Evolutionary conservation across 345 rosid species (phyloP), one percentile per base, ranked within the genome.

Genomic region (Acer saccharum): DNA sequence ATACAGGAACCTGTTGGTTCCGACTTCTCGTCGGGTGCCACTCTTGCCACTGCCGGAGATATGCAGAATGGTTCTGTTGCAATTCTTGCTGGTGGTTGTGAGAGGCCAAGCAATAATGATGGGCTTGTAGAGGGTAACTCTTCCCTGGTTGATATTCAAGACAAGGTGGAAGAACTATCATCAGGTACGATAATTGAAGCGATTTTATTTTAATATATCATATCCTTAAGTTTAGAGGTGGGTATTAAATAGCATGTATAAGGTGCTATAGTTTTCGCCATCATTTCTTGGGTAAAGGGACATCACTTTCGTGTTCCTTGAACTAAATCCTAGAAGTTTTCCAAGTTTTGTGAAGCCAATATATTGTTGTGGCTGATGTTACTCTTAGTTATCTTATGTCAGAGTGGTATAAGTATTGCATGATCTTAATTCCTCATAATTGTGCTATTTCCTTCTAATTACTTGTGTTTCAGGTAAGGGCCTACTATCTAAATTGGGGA

Each of bases 121-220:
- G 82, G 80, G 66, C 81, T 54, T 46, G 75, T 83, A 39, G 98
- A 90, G 67, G 88, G 86, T 71, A 89, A 78, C 77, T 72, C 82
- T 71, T 71, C 85, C 32, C n/a, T 83, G 55, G 78, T 78, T 71
- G 92, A 91, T 79, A 88, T 57, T 82, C 77, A 44, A 57, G 97
- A 92, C 79, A 94, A 84, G 88, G 77, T 85, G 43, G 98, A 92
- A 78, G 98, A 94, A 69, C 87, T 82, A 62, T 84, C 90, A 58
- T 86, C 89, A 68, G 96, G 98, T 94, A 84, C 72, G 77, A 14
- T 2, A 61, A 32, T 50, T 74, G 21, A 27, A 77, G 23, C 6
- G 21, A 58, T 64, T 35, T 63, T 20, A 44, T 43, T 63, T n/a
- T 46, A 17, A 29, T 10, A 10, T 57, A 20, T 18, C 46, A 18